Conservation (phyloP, 805 yeast species). For the Danielia oregonensis region DNA sequence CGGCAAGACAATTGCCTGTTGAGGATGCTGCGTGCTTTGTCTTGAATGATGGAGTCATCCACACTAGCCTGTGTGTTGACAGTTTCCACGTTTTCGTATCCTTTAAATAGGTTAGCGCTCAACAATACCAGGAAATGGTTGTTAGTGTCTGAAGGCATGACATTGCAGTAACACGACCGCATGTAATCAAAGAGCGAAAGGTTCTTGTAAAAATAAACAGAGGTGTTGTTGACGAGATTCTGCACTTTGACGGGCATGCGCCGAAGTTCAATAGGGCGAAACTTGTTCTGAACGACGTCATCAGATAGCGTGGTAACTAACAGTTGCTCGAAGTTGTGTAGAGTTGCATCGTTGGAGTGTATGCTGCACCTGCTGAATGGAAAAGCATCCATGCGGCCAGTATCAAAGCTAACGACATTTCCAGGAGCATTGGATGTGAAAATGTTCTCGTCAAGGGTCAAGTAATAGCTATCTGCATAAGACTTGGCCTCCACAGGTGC, state of each 20-base stretch:
- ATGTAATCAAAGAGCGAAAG: conserved; percentile 35
- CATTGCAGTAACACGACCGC: conserved; percentile 37
- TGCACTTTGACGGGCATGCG: conserved; percentile 35
- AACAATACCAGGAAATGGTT: conserved; percentile 37
- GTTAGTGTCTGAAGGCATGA: conserved; percentile 27
- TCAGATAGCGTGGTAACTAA: conserved; percentile 27
- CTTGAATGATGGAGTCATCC: conserved; percentile 21
- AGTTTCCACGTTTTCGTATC: conserved; percentile 31
- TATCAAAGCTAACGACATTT: conserved; percentile 14
- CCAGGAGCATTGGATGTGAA: conserved; percentile 26
- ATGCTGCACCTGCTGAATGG: conserved; percentile 32
- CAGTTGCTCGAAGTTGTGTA: conserved; percentile 30
- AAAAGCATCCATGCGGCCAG: conserved; percentile 23
- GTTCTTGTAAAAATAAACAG: conserved; percentile 31
- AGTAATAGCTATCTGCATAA: conserved; percentile 31
- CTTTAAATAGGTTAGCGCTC: conserved; percentile 34
- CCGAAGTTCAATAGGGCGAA: conserved; percentile 18
- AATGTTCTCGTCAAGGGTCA: conserved; percentile 31
- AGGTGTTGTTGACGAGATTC: conserved; percentile 26
- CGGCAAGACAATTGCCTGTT: conserved; percentile 17
- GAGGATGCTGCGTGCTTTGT: conserved; percentile 12
- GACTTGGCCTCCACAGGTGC: conserved; percentile 11
- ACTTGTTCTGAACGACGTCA: conserved; percentile 19
- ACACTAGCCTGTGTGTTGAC: conserved; percentile 25
- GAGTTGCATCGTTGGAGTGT: conserved; percentile 37